A percentile compares a stretch with the other conserved stretches of the same genome.
phyloP scores from a whole-genome alignment of 2,329 filamentous ascomycete species.

The Ophiognomonia clavigignenti-juglandacearum region DNA sequence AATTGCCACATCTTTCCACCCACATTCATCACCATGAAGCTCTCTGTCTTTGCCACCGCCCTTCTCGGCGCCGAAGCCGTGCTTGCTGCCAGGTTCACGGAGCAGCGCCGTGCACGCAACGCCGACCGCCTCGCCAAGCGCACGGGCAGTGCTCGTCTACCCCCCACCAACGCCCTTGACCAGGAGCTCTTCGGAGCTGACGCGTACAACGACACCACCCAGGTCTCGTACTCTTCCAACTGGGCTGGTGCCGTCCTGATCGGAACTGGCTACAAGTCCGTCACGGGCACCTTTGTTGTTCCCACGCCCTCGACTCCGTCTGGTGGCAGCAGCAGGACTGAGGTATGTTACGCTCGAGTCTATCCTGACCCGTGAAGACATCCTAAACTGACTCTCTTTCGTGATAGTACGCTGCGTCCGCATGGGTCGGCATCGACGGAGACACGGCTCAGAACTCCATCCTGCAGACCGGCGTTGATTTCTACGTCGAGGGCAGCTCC shows the following conservation, averaged over 20 bases:
- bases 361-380: too few species aligned
- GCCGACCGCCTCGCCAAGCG: constrained; percentile 5
- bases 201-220: constrained; percentile 7
- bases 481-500: constrained; percentile 35
- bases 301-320: constrained; percentile 40
- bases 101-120: constrained; percentile 12
- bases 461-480: constrained; percentile 53
- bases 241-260: constrained; percentile 55
- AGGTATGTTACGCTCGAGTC: too few species aligned
- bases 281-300: constrained; percentile 48
- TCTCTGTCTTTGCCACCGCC: not conserved
- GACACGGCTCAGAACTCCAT: constrained; percentile 50
- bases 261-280: constrained; percentile 44
- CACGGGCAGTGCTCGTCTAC: constrained; percentile 5
- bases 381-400: not conserved
- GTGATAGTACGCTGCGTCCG: constrained; percentile 41
- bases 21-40: constrained; percentile 10
- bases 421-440: constrained; percentile 59
- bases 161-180: constrained; percentile 8
- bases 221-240: constrained; percentile 31
- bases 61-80: constrained; percentile 8
- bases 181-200: not conserved
- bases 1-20: not conserved
- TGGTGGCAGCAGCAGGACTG: constrained; percentile 27
- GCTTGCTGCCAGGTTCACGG: constrained; percentile 10